Evolutionary conservation across 257 asterid species (phyloP).

Genomic region (Solanum habrochaites): DNA sequence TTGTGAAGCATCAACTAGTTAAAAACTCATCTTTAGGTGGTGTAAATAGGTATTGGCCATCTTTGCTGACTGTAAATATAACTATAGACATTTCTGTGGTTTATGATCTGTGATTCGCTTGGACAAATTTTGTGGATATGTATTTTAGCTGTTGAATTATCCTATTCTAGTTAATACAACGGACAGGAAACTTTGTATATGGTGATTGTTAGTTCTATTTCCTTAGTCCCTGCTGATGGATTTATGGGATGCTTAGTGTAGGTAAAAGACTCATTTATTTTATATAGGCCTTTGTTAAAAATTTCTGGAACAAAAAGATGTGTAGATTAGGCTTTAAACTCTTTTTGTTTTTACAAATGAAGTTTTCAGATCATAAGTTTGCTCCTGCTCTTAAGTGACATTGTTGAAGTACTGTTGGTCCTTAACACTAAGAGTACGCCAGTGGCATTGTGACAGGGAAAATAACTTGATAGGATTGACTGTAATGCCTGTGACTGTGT

Average conservation of each 20-base stretch:
- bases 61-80: neutral
- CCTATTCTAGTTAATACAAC: neutral
- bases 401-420: neutral
- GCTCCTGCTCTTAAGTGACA: neutral
- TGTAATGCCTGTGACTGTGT: neutral
- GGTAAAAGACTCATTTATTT: neutral
- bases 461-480: neutral
- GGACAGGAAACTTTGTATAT: neutral
- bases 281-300: neutral
- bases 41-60: neutral
- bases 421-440: neutral
- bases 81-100: neutral
- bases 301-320: neutral
- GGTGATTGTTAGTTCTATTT: neutral
- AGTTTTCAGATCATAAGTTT: neutral
- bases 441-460: neutral
- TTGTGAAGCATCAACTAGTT: neutral
- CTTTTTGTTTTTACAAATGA: neutral
- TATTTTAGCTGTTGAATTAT: neutral
- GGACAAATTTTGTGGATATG: neutral
- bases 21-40: neutral
- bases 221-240: neutral
- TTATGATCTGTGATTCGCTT: neutral
- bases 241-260: neutral
- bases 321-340: neutral